Evolutionary conservation across 345 rosid species (phyloP), one percentile per base, ranked within the genome.

Genomic region (Citrus unshiu): DNA sequence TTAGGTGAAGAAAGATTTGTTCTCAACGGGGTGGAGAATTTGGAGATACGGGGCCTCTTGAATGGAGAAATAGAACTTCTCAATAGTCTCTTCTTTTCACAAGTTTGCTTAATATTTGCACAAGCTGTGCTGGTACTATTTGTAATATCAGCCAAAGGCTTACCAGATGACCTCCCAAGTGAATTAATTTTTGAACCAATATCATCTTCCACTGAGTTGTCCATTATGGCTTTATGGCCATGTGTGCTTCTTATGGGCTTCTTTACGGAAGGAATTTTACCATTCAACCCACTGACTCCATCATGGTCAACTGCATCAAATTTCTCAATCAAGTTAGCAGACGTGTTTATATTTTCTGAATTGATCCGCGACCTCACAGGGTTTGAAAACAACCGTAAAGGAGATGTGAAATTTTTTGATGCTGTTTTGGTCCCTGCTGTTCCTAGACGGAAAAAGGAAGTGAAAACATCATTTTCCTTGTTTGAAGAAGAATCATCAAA

Each of bases 1-100:
- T 79, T 86, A 35, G 84, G 79, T 79, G 80, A 75, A 68, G 85
- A 73, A 81, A 56, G 37, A 85, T 80, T 86, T 74, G 79, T 85
- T 78, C 82, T 88, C 86, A 90, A 79, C 77, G 98, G 95, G 62
- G 91, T 78, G 43, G 82, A 85, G 80, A 90, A 89, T 74, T 88
- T 85, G 60, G 95, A 89, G 84, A 76, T 87, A 62, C 97, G 89
- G 21, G 99, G 98, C 86, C 83, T 91, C 88, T 94, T 96, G 84
- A 93, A 96, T 77, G 94, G 93, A 77, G 97, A 84, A 66, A 76
- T 54, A 34, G 84, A 90, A 76, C 59, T 79, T 70, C 86, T 84
- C 65, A 89, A 89, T 72, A 83, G 51, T 83, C 85, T 91, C 86
- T 83, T 91, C 86, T 86, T 90, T 81, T 86, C 90, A 56, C 60